Evolutionary conservation across 257 asterid genomes (phyloP).

Genomic region (Scutellaria galericulata): DNA sequence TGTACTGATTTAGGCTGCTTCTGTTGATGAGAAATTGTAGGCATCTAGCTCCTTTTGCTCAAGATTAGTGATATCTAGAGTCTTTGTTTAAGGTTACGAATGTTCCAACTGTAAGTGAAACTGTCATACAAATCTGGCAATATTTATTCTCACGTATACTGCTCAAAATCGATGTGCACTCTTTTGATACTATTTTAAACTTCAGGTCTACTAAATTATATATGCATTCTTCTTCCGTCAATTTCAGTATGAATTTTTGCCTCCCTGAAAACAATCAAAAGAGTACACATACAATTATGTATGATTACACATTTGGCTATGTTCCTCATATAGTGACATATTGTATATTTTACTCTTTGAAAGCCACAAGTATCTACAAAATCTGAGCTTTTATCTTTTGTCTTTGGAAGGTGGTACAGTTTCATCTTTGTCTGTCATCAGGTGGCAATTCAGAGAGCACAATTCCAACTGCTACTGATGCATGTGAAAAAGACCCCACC

Average conservation of each 20-base stretch:
- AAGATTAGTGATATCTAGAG: conserved; percentile 1
- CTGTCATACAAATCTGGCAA: not conserved
- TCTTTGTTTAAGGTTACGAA: not conserved
- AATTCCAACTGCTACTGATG: conserved; percentile 37
- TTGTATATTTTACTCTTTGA: conserved; percentile 14
- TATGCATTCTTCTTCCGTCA: conserved; percentile 14
- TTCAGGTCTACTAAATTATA: not conserved
- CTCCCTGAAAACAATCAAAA: conserved; percentile 19
- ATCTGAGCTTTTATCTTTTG: conserved; percentile 34
- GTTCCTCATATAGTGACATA: conserved; percentile 27
- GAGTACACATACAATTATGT: not conserved
- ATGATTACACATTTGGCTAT: not conserved
- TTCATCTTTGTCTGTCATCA: conserved; percentile 64
- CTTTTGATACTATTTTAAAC: conserved; percentile 11
- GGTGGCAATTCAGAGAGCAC: conserved; percentile 49
- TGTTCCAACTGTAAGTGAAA: conserved; percentile 13
- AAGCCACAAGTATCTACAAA: conserved; percentile 23
- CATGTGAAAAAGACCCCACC: conserved; percentile 42
- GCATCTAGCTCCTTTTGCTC: conserved; percentile 2
- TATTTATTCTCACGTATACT: not conserved
- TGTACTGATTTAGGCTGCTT: conserved; percentile 26
- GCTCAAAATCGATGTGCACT: conserved; percentile 5
- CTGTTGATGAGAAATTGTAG: not conserved
- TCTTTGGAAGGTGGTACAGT: conserved; percentile 55
- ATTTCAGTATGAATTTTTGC: conserved; percentile 14